Conservation (phyloP, 106 monocot species). For the Acorus calamus region DNA sequence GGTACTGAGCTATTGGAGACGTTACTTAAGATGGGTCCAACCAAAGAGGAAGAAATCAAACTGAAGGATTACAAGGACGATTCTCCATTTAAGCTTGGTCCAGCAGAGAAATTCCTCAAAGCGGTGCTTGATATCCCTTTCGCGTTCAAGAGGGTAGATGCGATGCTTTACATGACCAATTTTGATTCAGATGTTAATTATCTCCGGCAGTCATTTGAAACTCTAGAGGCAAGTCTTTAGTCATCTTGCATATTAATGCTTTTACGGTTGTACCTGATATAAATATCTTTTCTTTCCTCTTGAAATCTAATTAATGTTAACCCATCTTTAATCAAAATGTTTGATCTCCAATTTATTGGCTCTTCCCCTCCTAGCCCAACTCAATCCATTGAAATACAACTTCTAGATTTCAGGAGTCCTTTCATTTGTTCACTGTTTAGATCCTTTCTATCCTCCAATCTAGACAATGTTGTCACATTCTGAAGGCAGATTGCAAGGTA, state of each 20-base stretch:
- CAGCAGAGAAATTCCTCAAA: conserved; percentile 84
- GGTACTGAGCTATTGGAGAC: conserved; percentile 81
- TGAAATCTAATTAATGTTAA: too few species aligned
- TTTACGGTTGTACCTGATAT: too few species aligned
- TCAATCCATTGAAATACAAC: too few species aligned
- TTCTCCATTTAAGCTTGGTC: conserved; percentile 55
- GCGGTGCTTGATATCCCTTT: conserved; percentile 79
- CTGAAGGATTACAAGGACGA: conserved; percentile 58
- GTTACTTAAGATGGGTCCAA: conserved; percentile 87
- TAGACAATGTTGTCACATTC: too few species aligned
- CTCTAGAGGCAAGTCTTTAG: conserved; percentile 62
- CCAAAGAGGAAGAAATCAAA: conserved; percentile 76
- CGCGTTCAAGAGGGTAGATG: conserved; percentile 89
- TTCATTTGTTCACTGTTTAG: too few species aligned
- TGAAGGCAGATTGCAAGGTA: too few species aligned
- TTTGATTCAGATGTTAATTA: conserved; percentile 88
- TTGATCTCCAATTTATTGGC: too few species aligned
- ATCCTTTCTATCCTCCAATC: too few species aligned
- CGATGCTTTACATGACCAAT: conserved; percentile 82
- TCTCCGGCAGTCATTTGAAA: conserved; percentile 70
- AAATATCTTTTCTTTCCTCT: too few species aligned
- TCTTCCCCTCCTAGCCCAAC: too few species aligned
- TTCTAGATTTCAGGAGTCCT: too few species aligned
- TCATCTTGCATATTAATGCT: neutral
- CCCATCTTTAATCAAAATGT: too few species aligned